phyloP scores from a whole-genome alignment of 805 yeast genomes.

The Starmera amethionina region DNA sequence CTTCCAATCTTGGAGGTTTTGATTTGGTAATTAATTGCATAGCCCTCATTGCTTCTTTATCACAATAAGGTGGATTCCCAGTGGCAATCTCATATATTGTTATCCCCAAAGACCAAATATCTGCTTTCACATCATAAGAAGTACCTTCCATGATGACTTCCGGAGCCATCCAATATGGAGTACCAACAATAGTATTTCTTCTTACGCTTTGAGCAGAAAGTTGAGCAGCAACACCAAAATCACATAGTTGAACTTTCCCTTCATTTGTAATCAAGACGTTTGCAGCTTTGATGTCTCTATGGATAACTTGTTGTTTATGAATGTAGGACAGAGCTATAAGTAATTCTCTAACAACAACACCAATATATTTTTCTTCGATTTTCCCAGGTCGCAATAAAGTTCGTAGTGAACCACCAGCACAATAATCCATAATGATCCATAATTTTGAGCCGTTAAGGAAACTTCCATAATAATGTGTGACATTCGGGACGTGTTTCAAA shows the following conservation, averaged over 20 bases:
- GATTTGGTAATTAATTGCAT: slow-evolving; percentile 89
- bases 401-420: slow-evolving; percentile 83
- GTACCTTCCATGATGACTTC: slow-evolving; percentile 92
- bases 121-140: slow-evolving; percentile 83
- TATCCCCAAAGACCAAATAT: slow-evolving; percentile 95
- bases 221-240: slow-evolving; percentile 97
- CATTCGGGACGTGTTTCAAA: slow-evolving; percentile 78
- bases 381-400: slow-evolving; percentile 80
- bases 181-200: slow-evolving; percentile 91
- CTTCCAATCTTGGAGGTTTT: slow-evolving; percentile 92
- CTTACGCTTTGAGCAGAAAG: slow-evolving; percentile 64
- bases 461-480: slow-evolving; percentile 87
- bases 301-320: slow-evolving; percentile 86
- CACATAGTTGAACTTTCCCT: slow-evolving; percentile 88
- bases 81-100: slow-evolving; percentile 92
- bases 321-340: slow-evolving; percentile 69
- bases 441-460: slow-evolving; percentile 79
- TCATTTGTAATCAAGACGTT: slow-evolving; percentile 82
- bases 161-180: slow-evolving; percentile 99
- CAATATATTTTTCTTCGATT: slow-evolving; percentile 74
- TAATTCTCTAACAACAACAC: slow-evolving; percentile 79
- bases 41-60: slow-evolving; percentile 89
- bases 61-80: slow-evolving; percentile 96
- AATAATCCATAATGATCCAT: slow-evolving; percentile 97
- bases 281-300: slow-evolving; percentile 95